These are phyloP conservation scores for Mycena latifolia DNA, from an alignment of 768 basidiomycete species.

Conservation along the genomic window DNA sequence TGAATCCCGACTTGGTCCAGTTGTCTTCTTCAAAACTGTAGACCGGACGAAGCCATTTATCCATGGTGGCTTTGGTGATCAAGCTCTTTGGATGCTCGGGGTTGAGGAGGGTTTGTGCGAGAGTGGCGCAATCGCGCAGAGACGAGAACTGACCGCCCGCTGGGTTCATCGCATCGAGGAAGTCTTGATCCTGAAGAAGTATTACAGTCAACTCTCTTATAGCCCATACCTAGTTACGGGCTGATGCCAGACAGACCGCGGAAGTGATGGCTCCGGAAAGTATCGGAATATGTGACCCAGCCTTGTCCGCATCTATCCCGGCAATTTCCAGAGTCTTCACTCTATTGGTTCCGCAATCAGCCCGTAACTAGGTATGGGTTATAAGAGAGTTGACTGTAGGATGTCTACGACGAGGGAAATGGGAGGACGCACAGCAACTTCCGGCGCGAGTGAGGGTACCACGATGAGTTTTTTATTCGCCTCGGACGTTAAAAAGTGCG, in stretches of 20 bases:
- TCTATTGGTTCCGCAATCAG: too few relatives aligned
- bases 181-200: conserved; percentile 50
- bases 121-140: conserved; percentile 47
- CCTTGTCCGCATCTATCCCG: too few relatives aligned
- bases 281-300: too few relatives aligned
- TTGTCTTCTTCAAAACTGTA: conserved; percentile 48
- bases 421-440: conserved; percentile 42
- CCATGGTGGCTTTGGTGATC: conserved; percentile 38
- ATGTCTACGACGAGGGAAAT: background rate
- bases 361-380: too few relatives aligned
- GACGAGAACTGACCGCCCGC: conserved; percentile 56
- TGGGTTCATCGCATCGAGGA: conserved; percentile 53
- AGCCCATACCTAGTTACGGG: too few relatives aligned
- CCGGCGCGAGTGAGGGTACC: conserved; percentile 44
- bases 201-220: too few relatives aligned
- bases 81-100: conserved; percentile 40
- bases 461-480: conserved; percentile 44
- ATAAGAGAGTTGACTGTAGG: too few relatives aligned
- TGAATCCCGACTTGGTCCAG: conserved; percentile 40
- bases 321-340: too few relatives aligned
- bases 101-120: conserved; percentile 51
- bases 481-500: conserved; percentile 47
- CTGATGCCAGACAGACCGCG: too few relatives aligned
- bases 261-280: too few relatives aligned
- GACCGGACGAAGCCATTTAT: conserved; percentile 45